Evolutionary conservation across 345 rosid genomes (phyloP).

Genomic region (Rhizophora mangle): DNA sequence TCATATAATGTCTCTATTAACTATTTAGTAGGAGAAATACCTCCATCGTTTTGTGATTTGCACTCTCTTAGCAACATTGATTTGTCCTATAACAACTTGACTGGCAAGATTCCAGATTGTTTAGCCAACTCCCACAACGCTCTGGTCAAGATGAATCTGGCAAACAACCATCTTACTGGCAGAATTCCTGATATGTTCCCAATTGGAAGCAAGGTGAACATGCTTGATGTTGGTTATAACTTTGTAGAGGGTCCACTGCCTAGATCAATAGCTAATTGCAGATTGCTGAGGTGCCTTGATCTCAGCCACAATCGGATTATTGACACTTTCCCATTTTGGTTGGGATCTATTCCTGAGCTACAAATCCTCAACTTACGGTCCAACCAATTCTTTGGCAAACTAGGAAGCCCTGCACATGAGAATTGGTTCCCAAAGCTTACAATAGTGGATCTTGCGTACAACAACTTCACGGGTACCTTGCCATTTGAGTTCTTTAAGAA

Average conservation of each 20-base stretch:
- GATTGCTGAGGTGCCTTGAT: too few species aligned
- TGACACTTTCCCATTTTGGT: neutral
- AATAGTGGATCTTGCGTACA: too few species aligned
- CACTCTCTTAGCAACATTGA: neutral
- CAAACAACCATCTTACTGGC: neutral
- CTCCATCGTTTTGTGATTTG: conserved; percentile 12
- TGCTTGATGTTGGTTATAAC: neutral
- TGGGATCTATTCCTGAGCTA: too few species aligned
- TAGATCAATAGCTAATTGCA: neutral
- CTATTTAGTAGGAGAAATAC: conserved; percentile 13
- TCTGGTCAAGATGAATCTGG: neutral
- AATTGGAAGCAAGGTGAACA: neutral
- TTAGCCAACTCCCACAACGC: conserved; percentile 9
- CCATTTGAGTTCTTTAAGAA: too few species aligned
- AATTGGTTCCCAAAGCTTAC: too few species aligned
- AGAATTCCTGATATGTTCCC: neutral
- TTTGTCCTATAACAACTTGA: conserved; percentile 19
- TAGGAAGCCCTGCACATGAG: too few species aligned
- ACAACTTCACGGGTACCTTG: too few species aligned
- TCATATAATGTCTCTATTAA: conserved; percentile 17
- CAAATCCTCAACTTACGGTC: too few species aligned
- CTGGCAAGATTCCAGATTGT: conserved; percentile 29
- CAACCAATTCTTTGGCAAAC: conserved; percentile 9
- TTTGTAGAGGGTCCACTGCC: neutral
- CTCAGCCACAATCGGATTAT: too few species aligned